A percentile compares a stretch with the other conserved stretches of the same genome.
These are phyloP conservation scores for Iris macrosiphon DNA, from an alignment of 106 monocot genomes.

Conservation along the genomic window DNA sequence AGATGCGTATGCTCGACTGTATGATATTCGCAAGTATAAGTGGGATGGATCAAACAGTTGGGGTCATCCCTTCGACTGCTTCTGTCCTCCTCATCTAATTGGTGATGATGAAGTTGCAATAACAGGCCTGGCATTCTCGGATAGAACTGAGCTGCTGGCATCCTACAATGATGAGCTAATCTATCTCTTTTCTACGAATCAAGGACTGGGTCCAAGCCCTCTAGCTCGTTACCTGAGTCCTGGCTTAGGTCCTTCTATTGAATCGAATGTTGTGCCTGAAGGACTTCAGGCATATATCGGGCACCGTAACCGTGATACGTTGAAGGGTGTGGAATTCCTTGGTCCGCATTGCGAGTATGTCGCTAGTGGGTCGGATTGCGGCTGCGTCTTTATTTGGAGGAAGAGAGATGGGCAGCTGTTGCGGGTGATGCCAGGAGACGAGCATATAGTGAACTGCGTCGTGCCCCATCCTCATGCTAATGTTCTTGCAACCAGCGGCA, in stretches of 20 bases:
- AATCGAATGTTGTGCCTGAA: constrained; percentile 1
- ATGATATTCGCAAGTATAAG: constrained; percentile 66
- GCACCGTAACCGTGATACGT: constrained; percentile 54
- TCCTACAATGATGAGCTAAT: constrained; percentile 69
- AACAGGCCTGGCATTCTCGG: constrained; percentile 80
- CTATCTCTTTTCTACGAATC: constrained; percentile 63
- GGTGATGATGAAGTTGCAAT: constrained; percentile 41
- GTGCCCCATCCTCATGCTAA: constrained; percentile 63
- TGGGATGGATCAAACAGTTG: constrained; percentile 21
- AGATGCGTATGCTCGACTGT: constrained; percentile 66
- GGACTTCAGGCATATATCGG: constrained; percentile 41
- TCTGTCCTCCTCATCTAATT: constrained; percentile 60
- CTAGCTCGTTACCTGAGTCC: background rate
- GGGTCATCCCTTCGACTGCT: constrained; percentile 32
- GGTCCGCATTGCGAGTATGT: constrained; percentile 85
- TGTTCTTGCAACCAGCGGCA: constrained; percentile 75
- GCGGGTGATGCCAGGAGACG: constrained; percentile 73
- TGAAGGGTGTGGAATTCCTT: constrained; percentile 81
- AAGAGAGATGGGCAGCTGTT: constrained; percentile 68
- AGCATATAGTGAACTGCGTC: constrained; percentile 65
- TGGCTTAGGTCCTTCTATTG: background rate
- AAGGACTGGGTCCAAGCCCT: constrained; percentile 41
- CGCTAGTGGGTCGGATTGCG: constrained; percentile 92
- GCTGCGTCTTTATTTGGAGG: constrained; percentile 83
- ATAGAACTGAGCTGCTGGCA: constrained; percentile 60